Evolutionary conservation across 2,329 filamentous ascomycete species (phyloP).

Genomic region (Ceratocystis alfenasii): DNA sequence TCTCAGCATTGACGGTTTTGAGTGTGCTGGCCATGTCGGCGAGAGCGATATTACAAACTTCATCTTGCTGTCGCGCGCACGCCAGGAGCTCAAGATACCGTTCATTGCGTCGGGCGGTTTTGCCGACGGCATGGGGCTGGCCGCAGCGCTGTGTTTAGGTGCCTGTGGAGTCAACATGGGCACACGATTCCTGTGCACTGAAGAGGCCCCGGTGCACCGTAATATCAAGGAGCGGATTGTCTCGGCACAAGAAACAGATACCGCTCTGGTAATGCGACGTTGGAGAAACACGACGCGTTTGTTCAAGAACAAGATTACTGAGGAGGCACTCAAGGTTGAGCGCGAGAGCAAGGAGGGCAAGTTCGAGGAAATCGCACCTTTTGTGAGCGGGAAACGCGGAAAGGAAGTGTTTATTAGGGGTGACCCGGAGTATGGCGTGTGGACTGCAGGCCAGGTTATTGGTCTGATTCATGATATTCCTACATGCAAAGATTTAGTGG

Average conservation of each 20-base stretch:
- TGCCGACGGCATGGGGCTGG: slow-evolving; percentile 84
- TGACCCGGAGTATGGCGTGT: slow-evolving; percentile 83
- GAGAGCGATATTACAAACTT: slow-evolving; percentile 84
- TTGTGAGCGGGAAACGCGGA: slow-evolving; percentile 81
- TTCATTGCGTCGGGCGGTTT: slow-evolving; percentile 97
- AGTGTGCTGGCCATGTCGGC: slow-evolving; percentile 84
- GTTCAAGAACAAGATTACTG: slow-evolving; percentile 80
- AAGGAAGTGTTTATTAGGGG: slow-evolving; percentile 86
- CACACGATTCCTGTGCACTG: slow-evolving; percentile 91
- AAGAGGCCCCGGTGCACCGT: slow-evolving; percentile 80
- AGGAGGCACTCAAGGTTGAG: slow-evolving; percentile 72
- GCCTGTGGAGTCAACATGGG: slow-evolving; percentile 98
- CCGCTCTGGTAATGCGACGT: slow-evolving; percentile 70
- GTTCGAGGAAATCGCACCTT: slow-evolving; percentile 77
- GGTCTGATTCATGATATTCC: slow-evolving; percentile 75
- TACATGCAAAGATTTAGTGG: slow-evolving; percentile 56
- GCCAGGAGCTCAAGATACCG: slow-evolving; percentile 71
- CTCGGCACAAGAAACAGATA: slow-evolving; percentile 77
- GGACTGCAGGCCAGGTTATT: slow-evolving; percentile 95
- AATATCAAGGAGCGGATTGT: slow-evolving; percentile 95
- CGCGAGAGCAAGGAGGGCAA: slow-evolving; percentile 69
- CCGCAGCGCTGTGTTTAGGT: slow-evolving; percentile 77
- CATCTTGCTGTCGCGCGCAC: slow-evolving; percentile 71
- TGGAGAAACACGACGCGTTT: slow-evolving; percentile 89
- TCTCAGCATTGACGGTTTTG: slow-evolving; percentile 91